Conservation (phyloP, 2,329 filamentous ascomycete species). For the Pestalotiopsis sp. region DNA sequence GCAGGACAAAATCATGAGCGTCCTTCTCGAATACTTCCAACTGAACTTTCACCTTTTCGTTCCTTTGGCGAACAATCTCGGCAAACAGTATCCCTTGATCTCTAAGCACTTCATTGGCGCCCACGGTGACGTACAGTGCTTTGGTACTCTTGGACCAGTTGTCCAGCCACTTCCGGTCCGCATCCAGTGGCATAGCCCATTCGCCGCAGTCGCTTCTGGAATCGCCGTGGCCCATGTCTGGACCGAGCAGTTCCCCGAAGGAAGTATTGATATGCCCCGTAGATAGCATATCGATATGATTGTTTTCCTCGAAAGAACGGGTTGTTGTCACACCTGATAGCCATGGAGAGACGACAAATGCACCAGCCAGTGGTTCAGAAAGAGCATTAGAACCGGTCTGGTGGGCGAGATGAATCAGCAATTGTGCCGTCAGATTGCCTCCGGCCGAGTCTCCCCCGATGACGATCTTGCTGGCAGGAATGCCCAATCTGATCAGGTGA, state of each 20-base stretch:
- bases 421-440: constrained; percentile 34
- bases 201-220: constrained; percentile 15
- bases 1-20: constrained; percentile 36
- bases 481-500: constrained; percentile 31
- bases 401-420: constrained; percentile 35
- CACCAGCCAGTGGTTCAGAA: constrained; percentile 30
- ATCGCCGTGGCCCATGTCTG: too few species aligned
- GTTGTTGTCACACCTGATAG: constrained; percentile 23
- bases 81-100: constrained; percentile 31
- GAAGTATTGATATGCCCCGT: background rate
- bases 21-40: constrained; percentile 31
- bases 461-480: constrained; percentile 32
- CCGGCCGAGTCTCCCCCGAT: constrained; percentile 41
- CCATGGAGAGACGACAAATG: constrained; percentile 37
- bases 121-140: constrained; percentile 35
- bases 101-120: constrained; percentile 32
- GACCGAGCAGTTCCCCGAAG: background rate
- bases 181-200: constrained; percentile 33
- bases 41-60: constrained; percentile 26
- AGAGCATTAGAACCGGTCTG: constrained; percentile 26
- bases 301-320: constrained; percentile 30
- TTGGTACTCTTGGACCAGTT: constrained; percentile 24
- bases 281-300: constrained; percentile 36
- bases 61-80: constrained; percentile 22
- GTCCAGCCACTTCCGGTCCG: constrained; percentile 29